These are phyloP conservation scores for Coniochaeta hoffmannii DNA, from an alignment of 2,329 filamentous ascomycete genomes.

Conservation along the genomic window DNA sequence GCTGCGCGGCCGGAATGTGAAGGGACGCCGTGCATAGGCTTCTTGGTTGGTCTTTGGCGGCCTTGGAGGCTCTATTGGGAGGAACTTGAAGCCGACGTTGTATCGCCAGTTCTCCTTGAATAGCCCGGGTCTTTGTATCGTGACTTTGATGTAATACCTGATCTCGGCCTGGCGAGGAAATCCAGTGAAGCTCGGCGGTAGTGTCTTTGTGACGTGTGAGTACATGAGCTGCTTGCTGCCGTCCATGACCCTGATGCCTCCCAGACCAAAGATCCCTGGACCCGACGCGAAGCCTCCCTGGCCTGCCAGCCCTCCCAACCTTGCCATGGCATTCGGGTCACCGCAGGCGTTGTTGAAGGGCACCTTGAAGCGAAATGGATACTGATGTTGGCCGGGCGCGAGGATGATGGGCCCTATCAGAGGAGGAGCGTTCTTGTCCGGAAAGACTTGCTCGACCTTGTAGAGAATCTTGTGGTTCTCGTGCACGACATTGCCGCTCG, in stretches of 20 bases:
- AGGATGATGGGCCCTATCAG: constrained; percentile 41
- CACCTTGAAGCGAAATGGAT: constrained; percentile 72
- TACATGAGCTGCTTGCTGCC: constrained; percentile 56
- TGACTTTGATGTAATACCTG: constrained; percentile 92
- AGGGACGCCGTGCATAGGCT: constrained; percentile 72
- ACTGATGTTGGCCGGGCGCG: constrained; percentile 64
- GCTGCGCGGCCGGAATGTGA: constrained; percentile 42
- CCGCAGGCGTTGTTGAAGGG: constrained; percentile 69
- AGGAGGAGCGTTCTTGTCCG: constrained; percentile 41
- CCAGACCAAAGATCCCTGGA: constrained; percentile 38
- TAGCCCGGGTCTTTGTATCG: constrained; percentile 77
- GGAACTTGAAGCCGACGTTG: constrained; percentile 67
- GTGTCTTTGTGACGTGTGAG: constrained; percentile 71
- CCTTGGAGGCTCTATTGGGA: constrained; percentile 86
- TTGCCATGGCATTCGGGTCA: constrained; percentile 43
- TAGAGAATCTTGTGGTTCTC: constrained; percentile 71
- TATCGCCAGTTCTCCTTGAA: constrained; percentile 84
- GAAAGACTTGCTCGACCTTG: constrained; percentile 65
- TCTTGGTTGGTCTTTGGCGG: constrained; percentile 62
- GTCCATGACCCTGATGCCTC: constrained; percentile 53
- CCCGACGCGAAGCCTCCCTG: constrained; percentile 41
- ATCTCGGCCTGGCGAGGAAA: constrained; percentile 86
- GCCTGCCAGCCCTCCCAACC: constrained; percentile 45
- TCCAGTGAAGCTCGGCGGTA: constrained; percentile 84
- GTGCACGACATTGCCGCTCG: constrained; percentile 34